phyloP scores from a whole-genome alignment of 208 protist species.

The Leishmania gerbilli region DNA sequence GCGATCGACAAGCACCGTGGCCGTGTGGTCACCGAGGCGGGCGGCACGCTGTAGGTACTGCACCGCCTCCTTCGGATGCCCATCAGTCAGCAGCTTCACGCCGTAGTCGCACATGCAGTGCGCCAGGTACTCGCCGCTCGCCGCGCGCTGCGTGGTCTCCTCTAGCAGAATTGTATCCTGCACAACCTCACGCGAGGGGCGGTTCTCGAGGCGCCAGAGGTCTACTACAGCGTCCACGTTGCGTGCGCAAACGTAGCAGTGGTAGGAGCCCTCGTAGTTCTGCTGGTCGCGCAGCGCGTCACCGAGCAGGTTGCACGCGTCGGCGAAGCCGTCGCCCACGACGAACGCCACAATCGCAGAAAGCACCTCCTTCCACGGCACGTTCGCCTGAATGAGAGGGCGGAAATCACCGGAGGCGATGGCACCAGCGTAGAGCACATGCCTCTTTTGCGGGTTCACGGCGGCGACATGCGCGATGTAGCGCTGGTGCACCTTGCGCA shows the following conservation, averaged over 20 bases:
- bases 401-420: constrained; percentile 71
- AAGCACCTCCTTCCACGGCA: constrained; percentile 83
- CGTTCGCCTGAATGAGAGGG: constrained; percentile 38
- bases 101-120: constrained; percentile 65
- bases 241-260: constrained; percentile 76
- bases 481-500: constrained; percentile 62
- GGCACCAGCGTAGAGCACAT: constrained; percentile 69
- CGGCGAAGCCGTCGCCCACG: constrained; percentile 60
- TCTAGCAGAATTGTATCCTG: constrained; percentile 69
- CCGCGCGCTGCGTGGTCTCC: constrained; percentile 52
- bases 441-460: constrained; percentile 49
- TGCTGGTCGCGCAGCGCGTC: constrained; percentile 41
- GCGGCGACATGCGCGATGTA: constrained; percentile 47
- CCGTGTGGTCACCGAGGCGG: constrained; percentile 49
- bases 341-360: constrained; percentile 71
- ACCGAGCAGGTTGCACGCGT: constrained; percentile 67
- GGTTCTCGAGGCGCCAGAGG: constrained; percentile 52
- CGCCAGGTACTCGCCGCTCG: constrained; percentile 47
- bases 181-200: constrained; percentile 51
- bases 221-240: constrained; percentile 77
- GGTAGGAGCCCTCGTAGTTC: constrained; percentile 70
- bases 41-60: constrained; percentile 63
- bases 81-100: constrained; percentile 46
- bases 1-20: constrained; percentile 67
- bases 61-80: constrained; percentile 46